Evolutionary conservation across 176 grass and related monocot genomes (phyloP).

Genomic region (Eremochloa ophiuroides): DNA sequence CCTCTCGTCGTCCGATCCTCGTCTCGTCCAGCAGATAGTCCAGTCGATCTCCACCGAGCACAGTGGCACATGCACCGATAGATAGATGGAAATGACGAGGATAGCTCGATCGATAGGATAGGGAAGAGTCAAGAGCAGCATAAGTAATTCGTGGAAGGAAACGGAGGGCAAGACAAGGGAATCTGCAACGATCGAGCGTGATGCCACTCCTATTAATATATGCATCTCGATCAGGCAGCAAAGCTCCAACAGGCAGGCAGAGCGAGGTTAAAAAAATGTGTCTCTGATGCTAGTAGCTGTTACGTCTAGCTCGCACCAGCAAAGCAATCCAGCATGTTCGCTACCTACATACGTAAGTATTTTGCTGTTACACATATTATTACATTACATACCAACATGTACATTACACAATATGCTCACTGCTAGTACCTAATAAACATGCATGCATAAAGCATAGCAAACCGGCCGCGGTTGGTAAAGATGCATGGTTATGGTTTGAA

Average conservation of each 20-base stretch:
- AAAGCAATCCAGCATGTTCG: too few species aligned
- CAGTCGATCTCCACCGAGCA: not conserved
- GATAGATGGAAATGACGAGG: not conserved
- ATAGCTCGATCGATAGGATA: too few species aligned
- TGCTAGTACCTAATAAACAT: too few species aligned
- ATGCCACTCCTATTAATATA: not conserved
- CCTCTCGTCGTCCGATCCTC: too few species aligned
- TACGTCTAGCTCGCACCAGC: not conserved
- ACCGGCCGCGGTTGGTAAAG: not conserved
- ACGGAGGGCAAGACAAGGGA: not conserved
- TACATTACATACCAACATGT: too few species aligned
- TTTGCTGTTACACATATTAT: too few species aligned
- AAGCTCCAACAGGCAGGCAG: too few species aligned
- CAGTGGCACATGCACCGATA: not conserved
- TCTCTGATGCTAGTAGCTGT: not conserved
- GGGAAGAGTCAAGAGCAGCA: not conserved
- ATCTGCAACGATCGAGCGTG: conserved; percentile 5
- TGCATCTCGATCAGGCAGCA: too few species aligned
- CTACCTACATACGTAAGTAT: too few species aligned
- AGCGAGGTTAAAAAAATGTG: not conserved
- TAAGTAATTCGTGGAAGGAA: not conserved
- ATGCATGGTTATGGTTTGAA: too few species aligned
- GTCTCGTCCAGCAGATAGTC: not conserved
- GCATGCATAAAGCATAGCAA: too few species aligned
- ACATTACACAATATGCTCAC: too few species aligned